Conservation (phyloP, 2,329 filamentous ascomycete genomes). For the Pseudocercospora fuligena region DNA sequence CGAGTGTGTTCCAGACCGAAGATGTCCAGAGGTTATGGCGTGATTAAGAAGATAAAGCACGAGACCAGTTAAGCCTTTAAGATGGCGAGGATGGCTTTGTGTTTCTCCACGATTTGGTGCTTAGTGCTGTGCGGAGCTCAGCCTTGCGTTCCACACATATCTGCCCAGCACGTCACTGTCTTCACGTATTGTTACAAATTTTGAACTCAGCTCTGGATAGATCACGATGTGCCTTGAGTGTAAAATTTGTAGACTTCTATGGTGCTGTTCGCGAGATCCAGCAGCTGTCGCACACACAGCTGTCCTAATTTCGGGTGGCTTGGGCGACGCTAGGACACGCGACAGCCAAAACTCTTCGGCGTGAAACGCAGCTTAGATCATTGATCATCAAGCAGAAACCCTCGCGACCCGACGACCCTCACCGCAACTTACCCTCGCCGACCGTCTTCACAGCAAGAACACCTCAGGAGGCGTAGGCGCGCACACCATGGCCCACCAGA, state of each 20-base stretch:
- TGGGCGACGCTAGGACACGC: not conserved
- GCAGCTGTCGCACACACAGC: not conserved
- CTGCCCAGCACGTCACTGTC: not conserved
- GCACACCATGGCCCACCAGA: slow-evolving; percentile 17
- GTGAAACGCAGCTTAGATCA: not conserved
- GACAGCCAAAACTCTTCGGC: not conserved
- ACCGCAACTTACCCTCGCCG: not conserved
- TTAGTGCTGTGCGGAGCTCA: not conserved
- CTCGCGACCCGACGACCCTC: slow-evolving; percentile 6
- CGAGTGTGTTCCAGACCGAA: not conserved
- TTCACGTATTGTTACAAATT: slow-evolving; percentile 13
- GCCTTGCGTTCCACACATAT: not conserved
- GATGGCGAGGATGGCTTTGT: slow-evolving; percentile 3
- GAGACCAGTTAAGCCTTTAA: slow-evolving; percentile 1
- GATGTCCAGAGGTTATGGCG: slow-evolving; percentile 10
- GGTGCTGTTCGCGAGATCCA: slow-evolving; percentile 10
- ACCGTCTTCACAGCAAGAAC: not conserved
- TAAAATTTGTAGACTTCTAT: slow-evolving; percentile 22
- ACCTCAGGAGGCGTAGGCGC: not conserved
- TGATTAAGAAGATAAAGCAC: slow-evolving; percentile 4
- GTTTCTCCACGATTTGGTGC: not conserved
- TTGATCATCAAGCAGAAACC: not conserved
- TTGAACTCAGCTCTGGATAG: slow-evolving; percentile 26
- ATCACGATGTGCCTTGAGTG: slow-evolving; percentile 21
- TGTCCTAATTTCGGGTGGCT: not conserved